phyloP scores from a whole-genome alignment of 2,329 filamentous ascomycete genomes.

The Cladorrhinum sp. region DNA sequence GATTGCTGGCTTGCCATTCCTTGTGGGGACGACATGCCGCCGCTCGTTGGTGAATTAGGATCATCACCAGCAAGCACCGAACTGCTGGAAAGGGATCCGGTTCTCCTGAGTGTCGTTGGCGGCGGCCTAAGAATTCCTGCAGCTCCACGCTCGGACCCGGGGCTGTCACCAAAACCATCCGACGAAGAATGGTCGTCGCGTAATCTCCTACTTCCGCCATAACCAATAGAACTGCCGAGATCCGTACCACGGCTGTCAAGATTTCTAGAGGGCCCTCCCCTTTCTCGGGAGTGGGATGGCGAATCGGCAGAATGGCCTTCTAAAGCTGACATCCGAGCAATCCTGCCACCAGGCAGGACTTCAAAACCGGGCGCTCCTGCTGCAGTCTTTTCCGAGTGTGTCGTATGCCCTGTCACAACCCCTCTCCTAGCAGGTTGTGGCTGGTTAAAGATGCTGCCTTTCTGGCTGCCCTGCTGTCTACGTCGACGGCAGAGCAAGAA shows the following conservation, averaged over 20 bases:
- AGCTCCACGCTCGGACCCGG: conserved; percentile 60
- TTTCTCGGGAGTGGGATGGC: conserved; percentile 40
- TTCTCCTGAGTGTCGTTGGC: conserved; percentile 61
- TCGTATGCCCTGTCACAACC: conserved; percentile 40
- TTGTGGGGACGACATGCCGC: conserved; percentile 78
- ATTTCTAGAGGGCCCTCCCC: neutral
- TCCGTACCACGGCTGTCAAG: neutral
- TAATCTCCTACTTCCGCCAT: conserved; percentile 44
- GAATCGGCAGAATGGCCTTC: conserved; percentile 69
- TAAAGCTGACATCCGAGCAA: conserved; percentile 92
- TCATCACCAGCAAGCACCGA: conserved; percentile 71
- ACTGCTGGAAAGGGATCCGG: conserved; percentile 84
- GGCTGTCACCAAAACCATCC: conserved; percentile 69
- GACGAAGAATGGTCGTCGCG: conserved; percentile 63
- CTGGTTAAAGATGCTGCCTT: conserved; percentile 82
- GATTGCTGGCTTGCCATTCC: conserved; percentile 85
- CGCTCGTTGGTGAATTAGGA: conserved; percentile 70
- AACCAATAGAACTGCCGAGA: conserved; percentile 29
- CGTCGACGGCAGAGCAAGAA: conserved; percentile 66
- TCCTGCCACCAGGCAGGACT: conserved; percentile 79
- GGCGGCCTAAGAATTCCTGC: conserved; percentile 56
- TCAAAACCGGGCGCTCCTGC: conserved; percentile 58
- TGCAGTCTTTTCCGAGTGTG: conserved; percentile 29
- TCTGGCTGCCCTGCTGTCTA: conserved; percentile 57
- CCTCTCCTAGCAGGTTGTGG: conserved; percentile 68